Percentiles rank a stretch among this genome's conserved stretches.
These are phyloP conservation scores for Adansonia gregorii DNA, from an alignment of 441 rosid species.

Conservation along the genomic window DNA sequence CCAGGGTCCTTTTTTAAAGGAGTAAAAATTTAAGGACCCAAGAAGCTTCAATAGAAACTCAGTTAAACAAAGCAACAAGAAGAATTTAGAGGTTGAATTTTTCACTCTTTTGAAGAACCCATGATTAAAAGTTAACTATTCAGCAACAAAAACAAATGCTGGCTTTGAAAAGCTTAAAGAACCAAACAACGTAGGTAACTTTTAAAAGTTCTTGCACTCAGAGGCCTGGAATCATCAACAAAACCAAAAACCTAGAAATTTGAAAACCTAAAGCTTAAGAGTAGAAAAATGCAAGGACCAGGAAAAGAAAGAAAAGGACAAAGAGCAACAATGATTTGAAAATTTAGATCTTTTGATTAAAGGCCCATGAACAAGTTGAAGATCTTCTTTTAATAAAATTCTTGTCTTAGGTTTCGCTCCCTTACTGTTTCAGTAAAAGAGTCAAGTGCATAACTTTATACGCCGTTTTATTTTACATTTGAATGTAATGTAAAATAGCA, in stretches of 20 bases:
- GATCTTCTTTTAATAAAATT: not conserved
- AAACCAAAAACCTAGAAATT: conserved; percentile 54
- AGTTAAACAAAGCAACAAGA: conserved; percentile 27
- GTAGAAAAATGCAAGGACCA: conserved; percentile 46
- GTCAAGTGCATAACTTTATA: conserved; percentile 20
- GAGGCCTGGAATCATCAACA: conserved; percentile 12
- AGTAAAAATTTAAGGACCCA: conserved; percentile 37
- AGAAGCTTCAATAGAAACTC: conserved; percentile 28
- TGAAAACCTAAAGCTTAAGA: conserved; percentile 62
- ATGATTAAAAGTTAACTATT: not conserved
- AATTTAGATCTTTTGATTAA: not conserved
- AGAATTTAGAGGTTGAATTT: conserved; percentile 29
- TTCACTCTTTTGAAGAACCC: conserved; percentile 26
- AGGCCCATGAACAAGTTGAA: conserved; percentile 15
- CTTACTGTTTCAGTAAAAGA: conserved; percentile 18
- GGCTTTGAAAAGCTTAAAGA: conserved; percentile 21
- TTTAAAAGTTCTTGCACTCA: conserved; percentile 18
- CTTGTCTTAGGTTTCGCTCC: not conserved
- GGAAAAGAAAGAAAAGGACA: conserved; percentile 38
- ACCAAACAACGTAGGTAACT: conserved; percentile 18
- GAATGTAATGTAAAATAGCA: no score
- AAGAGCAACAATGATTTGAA: conserved; percentile 36
- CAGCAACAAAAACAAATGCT: conserved; percentile 9
- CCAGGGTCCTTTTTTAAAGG: conserved; percentile 30
- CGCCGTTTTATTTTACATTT: no score